phyloP scores from a whole-genome alignment of 495 filamentous ascomycete species.

The Trichoderma gamsii region DNA sequence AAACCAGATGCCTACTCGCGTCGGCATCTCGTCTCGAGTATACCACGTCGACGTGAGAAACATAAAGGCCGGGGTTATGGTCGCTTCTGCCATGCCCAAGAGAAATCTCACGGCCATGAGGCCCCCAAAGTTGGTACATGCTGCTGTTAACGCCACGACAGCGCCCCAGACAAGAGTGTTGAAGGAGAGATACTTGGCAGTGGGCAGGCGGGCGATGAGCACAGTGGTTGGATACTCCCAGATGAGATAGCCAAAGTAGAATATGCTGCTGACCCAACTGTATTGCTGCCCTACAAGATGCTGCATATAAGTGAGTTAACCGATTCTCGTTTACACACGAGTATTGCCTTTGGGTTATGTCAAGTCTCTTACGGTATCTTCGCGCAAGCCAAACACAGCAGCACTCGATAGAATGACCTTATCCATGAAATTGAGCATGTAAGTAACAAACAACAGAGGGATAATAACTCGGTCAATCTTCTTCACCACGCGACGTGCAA shows the following conservation, averaged over 20 bases:
- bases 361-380: conserved; percentile 23
- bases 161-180: conserved; percentile 24
- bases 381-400: conserved; percentile 29
- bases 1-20: conserved; percentile 36
- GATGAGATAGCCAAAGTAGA: conserved; percentile 33
- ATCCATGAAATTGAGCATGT: conserved; percentile 33
- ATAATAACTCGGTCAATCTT: conserved; percentile 9
- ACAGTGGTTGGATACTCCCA: conserved; percentile 29
- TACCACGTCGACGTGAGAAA: conserved; percentile 33
- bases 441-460: conserved; percentile 8
- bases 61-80: conserved; percentile 36
- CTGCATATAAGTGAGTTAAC: conserved; percentile 4
- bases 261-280: conserved; percentile 31
- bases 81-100: conserved; percentile 48
- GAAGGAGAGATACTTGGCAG: conserved; percentile 27
- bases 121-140: conserved; percentile 61
- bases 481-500: conserved; percentile 7
- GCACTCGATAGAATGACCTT: conserved; percentile 34
- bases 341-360: neutral
- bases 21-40: conserved; percentile 32
- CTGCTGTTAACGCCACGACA: conserved; percentile 48
- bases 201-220: conserved; percentile 27
- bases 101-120: conserved; percentile 57
- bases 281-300: conserved; percentile 32
- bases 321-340: neutral